Base-by-base conservation (phyloP, 108 stramenopile genomes). In the Phaeodactylum tricornutum region DNA sequence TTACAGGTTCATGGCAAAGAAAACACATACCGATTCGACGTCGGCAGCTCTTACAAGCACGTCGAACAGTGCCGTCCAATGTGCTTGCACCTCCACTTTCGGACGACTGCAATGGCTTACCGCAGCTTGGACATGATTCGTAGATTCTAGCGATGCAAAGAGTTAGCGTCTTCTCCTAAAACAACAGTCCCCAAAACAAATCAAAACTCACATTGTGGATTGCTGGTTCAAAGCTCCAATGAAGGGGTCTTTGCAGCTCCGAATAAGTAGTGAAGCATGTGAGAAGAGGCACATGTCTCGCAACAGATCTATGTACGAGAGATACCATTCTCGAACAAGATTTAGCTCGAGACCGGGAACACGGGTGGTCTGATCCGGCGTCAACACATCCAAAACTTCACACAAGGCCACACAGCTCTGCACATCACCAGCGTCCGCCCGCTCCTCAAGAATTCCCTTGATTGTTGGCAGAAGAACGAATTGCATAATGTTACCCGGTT, bases 361-460 rank as follows among this genome's bases (percentile, higher is more conserved):
- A 0, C 50, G 63, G 3, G 67, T 69, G 26, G 54, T 59, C 19
- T 57, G 21, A 7, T 69, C 80, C 11, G 65, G 24, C 14, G 57
- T 44, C 29, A 90, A 64, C 21, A 90, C 74, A 55, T 83, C 74
- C 47, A 90, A 68, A 2, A 85, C 74, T 49, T 90, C 88, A 29
- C 88, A 90, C 32, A 90, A 34, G 12, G 75, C 74, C 22, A 85
- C 84, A 40, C 79, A 83, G 8, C 77, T 83, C 67, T 90, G 88
- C 11, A 90, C 79, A 64, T 90, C 88, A 26, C 88, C 88, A 43
- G 78, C 81, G 37, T 86, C 69, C 12, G 84, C 88, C 36, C 88
- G 60, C 50, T 84, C 81, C 47, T 74, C 24, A 9, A 90, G 57
- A 31, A 90, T 38, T 0, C 51, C 57, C 42, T 59, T 66, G 27